These are phyloP conservation scores for Fraxinus pennsylvanica DNA, from an alignment of 257 asterid genomes.

Conservation along the genomic window DNA sequence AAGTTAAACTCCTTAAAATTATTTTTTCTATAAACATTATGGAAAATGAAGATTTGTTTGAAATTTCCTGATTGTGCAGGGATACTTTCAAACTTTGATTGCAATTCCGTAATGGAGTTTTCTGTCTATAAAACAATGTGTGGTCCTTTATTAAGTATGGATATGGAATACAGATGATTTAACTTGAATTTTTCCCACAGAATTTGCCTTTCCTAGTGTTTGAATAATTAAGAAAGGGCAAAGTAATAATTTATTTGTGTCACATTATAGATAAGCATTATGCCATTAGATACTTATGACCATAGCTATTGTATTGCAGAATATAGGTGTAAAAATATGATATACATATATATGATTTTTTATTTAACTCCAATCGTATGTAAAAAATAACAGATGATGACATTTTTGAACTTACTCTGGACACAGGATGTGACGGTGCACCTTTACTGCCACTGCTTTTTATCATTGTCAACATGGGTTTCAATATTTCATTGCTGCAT, in stretches of 20 bases:
- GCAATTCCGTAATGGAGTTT: background rate
- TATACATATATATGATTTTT: background rate
- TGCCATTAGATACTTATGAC: background rate
- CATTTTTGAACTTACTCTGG: constrained; percentile 4
- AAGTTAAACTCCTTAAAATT: background rate
- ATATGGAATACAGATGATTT: background rate
- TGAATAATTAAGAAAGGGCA: background rate
- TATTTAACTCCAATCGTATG: background rate
- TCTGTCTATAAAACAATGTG: background rate
- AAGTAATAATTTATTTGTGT: too few relatives aligned
- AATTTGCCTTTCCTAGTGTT: background rate
- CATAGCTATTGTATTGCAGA: background rate
- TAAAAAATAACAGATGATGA: constrained; percentile 15
- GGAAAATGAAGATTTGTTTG: background rate
- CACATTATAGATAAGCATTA: background rate
- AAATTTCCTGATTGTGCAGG: background rate
- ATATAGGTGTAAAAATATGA: background rate
- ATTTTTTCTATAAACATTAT: background rate
- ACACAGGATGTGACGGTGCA: constrained; percentile 85
- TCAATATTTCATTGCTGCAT: constrained; percentile 79
- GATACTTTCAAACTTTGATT: background rate
- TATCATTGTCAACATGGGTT: constrained; percentile 85
- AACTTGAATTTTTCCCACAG: background rate
- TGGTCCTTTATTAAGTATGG: background rate
- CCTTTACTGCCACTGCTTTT: constrained; percentile 83